Conservation (phyloP, 192 early-diverging fungal genomes). For the Podila verticillata region DNA sequence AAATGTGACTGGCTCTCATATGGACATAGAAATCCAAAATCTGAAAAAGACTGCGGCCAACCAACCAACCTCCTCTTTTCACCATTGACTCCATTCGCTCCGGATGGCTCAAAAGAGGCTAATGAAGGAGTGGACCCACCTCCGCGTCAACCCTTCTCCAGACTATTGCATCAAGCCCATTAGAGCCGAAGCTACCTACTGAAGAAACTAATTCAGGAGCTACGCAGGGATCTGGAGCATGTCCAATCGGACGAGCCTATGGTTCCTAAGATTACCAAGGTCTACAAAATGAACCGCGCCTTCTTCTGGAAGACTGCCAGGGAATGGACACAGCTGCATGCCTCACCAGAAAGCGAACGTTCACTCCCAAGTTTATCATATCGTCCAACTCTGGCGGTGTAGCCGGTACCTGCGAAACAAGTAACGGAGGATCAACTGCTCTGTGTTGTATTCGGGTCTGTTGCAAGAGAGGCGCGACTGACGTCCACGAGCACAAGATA, state of each 20-base stretch:
- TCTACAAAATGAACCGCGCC: background rate
- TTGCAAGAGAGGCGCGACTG: too few relatives aligned
- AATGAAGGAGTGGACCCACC: too few relatives aligned
- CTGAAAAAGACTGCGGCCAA: too few relatives aligned
- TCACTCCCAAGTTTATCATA: too few relatives aligned
- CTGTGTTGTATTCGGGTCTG: too few relatives aligned
- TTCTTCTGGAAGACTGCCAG: background rate
- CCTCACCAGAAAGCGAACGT: background rate
- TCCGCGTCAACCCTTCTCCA: too few relatives aligned
- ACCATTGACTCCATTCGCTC: background rate
- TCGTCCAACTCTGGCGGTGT: too few relatives aligned
- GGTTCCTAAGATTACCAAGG: background rate
- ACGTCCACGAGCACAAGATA: too few relatives aligned
- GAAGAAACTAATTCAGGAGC: background rate
- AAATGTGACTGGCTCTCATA: background rate
- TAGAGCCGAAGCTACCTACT: background rate
- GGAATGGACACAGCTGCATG: constrained; percentile 13
- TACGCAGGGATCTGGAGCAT: background rate
- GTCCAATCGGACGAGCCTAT: background rate
- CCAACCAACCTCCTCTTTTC: background rate
- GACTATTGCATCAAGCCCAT: too few relatives aligned
- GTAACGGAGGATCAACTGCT: too few relatives aligned
- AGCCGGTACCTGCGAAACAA: too few relatives aligned
- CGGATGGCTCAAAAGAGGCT: background rate
- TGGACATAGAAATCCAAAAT: background rate